These are phyloP conservation scores for Fusarium mexicanum DNA, from an alignment of 2,329 filamentous ascomycete species.

Conservation along the genomic window DNA sequence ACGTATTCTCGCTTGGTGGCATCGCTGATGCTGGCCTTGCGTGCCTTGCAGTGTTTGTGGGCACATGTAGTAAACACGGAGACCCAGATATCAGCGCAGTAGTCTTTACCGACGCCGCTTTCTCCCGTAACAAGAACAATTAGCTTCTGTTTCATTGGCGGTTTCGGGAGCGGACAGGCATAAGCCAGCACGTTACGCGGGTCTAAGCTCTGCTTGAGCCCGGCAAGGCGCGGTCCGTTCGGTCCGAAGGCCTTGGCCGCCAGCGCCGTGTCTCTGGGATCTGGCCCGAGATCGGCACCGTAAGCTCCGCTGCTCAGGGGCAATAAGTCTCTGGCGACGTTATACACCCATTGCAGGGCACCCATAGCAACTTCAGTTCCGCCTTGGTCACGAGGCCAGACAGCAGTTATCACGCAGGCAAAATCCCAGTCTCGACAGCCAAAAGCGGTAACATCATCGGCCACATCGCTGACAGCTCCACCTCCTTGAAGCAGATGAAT, in stretches of 20 bases:
- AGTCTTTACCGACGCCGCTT: conserved; percentile 67
- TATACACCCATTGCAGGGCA: conserved; percentile 66
- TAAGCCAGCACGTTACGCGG: conserved; percentile 63
- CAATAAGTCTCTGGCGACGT: conserved; percentile 57
- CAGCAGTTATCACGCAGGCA: conserved; percentile 70
- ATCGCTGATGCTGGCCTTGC: conserved; percentile 45
- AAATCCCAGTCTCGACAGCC: conserved; percentile 71
- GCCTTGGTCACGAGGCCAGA: conserved; percentile 67
- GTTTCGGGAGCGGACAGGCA: conserved; percentile 62
- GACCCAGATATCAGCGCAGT: conserved; percentile 65
- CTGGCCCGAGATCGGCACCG: conserved; percentile 69
- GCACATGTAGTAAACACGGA: conserved; percentile 48
- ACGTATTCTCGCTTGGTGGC: conserved; percentile 66
- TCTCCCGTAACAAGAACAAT: conserved; percentile 68
- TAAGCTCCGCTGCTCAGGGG: conserved; percentile 64
- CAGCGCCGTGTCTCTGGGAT: conserved; percentile 64
- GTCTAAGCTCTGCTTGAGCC: conserved; percentile 61
- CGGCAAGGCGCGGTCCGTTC: conserved; percentile 59
- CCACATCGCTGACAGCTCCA: conserved; percentile 58
- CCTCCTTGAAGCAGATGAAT: conserved; percentile 70
- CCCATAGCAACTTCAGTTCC: conserved; percentile 51
- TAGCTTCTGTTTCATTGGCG: conserved; percentile 52
- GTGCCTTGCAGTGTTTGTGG: neutral
- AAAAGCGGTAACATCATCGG: conserved; percentile 63
- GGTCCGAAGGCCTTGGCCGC: conserved; percentile 65